Evolutionary conservation across 768 basidiomycete species (phyloP), one percentile per base, ranked within the genome.

Genomic region (Suillus plorans): DNA sequence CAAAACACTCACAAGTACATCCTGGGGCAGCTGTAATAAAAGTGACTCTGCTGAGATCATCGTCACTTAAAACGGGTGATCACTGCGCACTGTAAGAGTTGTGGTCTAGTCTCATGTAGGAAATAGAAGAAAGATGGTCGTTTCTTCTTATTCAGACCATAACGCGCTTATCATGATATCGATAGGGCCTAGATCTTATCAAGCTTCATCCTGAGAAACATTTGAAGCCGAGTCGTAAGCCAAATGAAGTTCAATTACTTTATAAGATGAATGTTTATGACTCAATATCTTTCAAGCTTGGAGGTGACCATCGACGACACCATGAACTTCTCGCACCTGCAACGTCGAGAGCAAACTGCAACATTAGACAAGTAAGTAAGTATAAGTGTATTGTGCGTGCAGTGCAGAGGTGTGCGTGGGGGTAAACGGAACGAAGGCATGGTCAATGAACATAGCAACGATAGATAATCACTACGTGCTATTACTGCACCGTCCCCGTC

Each of bases 331-430:
- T 18, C 25, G 57, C 16, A 41, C 20, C 16, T 42, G 18, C 31
- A 59, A 25, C 18, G 28, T 42, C 58, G 10, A 42, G 41, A 25
- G 25, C 41, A 59, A 59, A 39, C 22, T 41, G 57, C 41, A 42
- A 59, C 58, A 59, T 59, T 59, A 59, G 57, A 41, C 57, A 39
- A 58, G 57, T 58, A 58, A 58, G 58, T 59, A 59, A 28, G 39
- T 59, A 59, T 59, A 59, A 59, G 18, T 59, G 58, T 59, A 59
- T 59, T 59, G 53, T 55, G 58, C 42, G 58, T 59, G 57, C 57
- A 59, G 39, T 59, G 58, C 25, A 42, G 58, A 59, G 41, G 41
- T 59, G 41, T 59, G 58, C 39, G 58, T 59, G 41, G 41, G 37
- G 58, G 58, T 59, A 59, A 59, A 59, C 37, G 25, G 57, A 59